A percentile compares a stretch with the other conserved stretches of the same genome.
These are phyloP conservation scores for Aspergillus haitiensis DNA, from an alignment of 495 filamentous ascomycete species.

Conservation along the genomic window DNA sequence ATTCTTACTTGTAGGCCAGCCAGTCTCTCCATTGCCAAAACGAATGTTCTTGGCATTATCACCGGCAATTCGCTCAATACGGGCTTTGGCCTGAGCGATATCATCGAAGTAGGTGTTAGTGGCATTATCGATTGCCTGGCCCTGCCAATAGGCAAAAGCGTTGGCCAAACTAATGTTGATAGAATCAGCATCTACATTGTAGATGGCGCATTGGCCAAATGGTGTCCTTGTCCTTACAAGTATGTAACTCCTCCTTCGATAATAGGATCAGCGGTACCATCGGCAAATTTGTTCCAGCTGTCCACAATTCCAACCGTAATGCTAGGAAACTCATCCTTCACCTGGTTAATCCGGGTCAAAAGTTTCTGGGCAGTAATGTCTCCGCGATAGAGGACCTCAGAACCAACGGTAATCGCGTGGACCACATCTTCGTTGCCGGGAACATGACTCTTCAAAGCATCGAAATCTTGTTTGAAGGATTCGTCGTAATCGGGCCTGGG, in stretches of 20 bases:
- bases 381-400: slow-evolving; percentile 73
- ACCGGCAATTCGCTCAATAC: slow-evolving; percentile 63
- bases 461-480: slow-evolving; percentile 63
- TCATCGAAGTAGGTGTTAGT: slow-evolving; percentile 72
- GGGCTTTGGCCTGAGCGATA: slow-evolving; percentile 67
- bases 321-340: slow-evolving; percentile 53
- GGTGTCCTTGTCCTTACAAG: slow-evolving; percentile 44
- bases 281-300: slow-evolving; percentile 77
- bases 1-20: slow-evolving; percentile 59
- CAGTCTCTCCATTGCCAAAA: slow-evolving; percentile 78
- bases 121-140: slow-evolving; percentile 59
- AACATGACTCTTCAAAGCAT: slow-evolving; percentile 55
- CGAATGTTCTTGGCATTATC: slow-evolving; percentile 53
- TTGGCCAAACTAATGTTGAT: slow-evolving; percentile 57
- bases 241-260: slow-evolving; percentile 62
- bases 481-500: slow-evolving; percentile 66
- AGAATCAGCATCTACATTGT: neutral
- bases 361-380: slow-evolving; percentile 66
- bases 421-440: slow-evolving; percentile 57
- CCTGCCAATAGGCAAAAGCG: slow-evolving; percentile 87
- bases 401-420: slow-evolving; percentile 76
- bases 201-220: neutral
- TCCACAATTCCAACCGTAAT: slow-evolving; percentile 75
- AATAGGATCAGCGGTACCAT: slow-evolving; percentile 70
- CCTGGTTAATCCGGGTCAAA: slow-evolving; percentile 60